Conservation (phyloP, 2,329 filamentous ascomycete genomes). For the Trichoderma cornu-damae region DNA sequence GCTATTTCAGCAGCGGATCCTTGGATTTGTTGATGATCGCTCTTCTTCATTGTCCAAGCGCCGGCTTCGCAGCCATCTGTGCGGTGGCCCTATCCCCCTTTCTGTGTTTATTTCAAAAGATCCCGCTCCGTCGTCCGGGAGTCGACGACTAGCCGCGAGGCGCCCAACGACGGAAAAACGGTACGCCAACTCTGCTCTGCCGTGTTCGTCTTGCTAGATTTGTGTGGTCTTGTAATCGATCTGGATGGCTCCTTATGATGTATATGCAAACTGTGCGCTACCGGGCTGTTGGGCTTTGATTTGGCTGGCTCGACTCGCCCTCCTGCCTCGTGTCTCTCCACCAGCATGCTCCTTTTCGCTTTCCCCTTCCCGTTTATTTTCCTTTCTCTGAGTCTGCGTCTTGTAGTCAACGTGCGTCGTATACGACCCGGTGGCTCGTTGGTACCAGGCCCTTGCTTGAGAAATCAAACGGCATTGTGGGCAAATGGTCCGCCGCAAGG, state of each 20-base stretch:
- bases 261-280: constrained; percentile 30
- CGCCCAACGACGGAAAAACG: constrained; percentile 1
- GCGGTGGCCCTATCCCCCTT: neutral
- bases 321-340: neutral
- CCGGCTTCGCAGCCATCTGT: constrained; percentile 17
- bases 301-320: neutral
- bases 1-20: neutral
- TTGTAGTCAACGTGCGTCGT: neutral
- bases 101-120: constrained; percentile 16
- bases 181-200: neutral
- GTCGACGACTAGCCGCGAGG: constrained; percentile 13
- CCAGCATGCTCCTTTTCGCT: neutral
- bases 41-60: constrained; percentile 27
- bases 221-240: neutral
- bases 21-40: constrained; percentile 4
- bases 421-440: neutral
- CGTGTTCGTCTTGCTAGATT: neutral
- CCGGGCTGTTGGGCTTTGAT: constrained; percentile 28
- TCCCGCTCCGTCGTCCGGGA: constrained; percentile 24
- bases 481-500: constrained; percentile 14
- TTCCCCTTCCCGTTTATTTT: neutral
- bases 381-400: neutral
- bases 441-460: neutral
- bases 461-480: constrained; percentile 14
- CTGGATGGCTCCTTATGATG: neutral